Evolutionary conservation across 164 flowering plant genomes (phyloP), one percentile per base, ranked within the genome.

Genomic region (Chimonanthus praecox): DNA sequence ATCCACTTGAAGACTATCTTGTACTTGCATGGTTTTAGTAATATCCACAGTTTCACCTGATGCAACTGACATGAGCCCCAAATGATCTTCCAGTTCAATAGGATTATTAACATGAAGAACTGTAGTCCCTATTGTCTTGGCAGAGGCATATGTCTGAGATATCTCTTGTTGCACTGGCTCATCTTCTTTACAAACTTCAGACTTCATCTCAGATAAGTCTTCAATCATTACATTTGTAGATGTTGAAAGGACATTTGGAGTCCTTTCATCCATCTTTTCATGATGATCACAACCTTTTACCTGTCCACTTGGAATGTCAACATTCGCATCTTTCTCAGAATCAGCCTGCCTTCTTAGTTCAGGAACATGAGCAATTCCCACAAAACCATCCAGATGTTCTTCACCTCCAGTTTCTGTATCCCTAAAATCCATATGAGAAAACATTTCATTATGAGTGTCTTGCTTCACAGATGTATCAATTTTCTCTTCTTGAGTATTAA

Each of bases 131-230:
- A 48, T 49, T n/a, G 58, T 43, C 48, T 47, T 58, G 48, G 51
- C 71, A 47, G 6, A n/a, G 15, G n/a, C 9, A 21, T 44, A n/a
- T 45, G 61, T 47, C 51, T 20, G 46, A 60, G 73, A 65, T 47
- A 69, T 44, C 49, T 71, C 68, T 11, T 54, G 58, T 71, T 73
- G 75, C 47, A 75, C 60, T 7, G 58, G 70, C 43, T 71, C 75
- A 46, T 78, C 80, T 49, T 77, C 80, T 67, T 82, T 72, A 61
- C 54, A 77, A 72, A 72, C 85, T 70, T 79, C 75, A 61, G 20
- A 7, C 44, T 44, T 54, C 21, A 21, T 70, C 21, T 70, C 72
- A 70, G 60, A 70, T 49, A 13, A 10, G 5, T 43, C 6, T 18
- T 43, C 15, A 70, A 54, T 46, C 6, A 11, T 10, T 43, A 54